Conservation (phyloP, 176 grass and related monocot species). For the Oryza brachyantha region DNA sequence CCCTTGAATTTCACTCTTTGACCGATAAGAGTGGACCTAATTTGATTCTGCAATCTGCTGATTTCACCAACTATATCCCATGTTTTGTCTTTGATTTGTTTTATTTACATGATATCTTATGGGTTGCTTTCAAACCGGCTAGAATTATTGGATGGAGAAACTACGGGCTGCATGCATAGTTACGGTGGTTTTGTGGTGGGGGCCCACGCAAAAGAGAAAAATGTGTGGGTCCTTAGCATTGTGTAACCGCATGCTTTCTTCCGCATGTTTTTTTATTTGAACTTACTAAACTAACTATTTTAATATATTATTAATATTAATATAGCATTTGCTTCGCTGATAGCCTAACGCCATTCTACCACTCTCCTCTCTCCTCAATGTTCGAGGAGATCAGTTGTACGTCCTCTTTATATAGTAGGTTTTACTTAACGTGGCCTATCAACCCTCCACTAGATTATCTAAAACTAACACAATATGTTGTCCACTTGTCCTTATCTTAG, state of each 20-base stretch:
- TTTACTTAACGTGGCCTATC: not conserved
- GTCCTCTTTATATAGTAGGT: not conserved
- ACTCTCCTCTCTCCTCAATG: not conserved
- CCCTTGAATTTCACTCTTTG: not conserved
- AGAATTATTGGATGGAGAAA: not conserved
- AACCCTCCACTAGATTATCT: not conserved
- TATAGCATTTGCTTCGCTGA: not conserved
- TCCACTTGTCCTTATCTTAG: not conserved
- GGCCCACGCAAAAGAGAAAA: not conserved
- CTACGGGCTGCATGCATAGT: not conserved
- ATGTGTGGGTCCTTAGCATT: not conserved
- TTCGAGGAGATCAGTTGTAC: too few species aligned
- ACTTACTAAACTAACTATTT: not conserved
- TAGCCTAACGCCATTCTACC: not conserved
- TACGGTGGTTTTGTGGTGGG: conserved; percentile 26
- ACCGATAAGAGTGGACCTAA: not conserved
- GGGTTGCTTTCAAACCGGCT: conserved; percentile 25
- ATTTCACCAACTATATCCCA: not conserved
- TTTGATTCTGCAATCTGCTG: not conserved
- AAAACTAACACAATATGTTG: not conserved
- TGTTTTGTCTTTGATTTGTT: not conserved
- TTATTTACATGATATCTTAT: not conserved
- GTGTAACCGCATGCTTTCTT: not conserved
- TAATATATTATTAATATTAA: not conserved
- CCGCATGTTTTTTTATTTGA: not conserved